Evolutionary conservation across 2,329 filamentous ascomycete species (phyloP), one percentile per base, ranked within the genome.

Genomic region (Penicillium hordei): DNA sequence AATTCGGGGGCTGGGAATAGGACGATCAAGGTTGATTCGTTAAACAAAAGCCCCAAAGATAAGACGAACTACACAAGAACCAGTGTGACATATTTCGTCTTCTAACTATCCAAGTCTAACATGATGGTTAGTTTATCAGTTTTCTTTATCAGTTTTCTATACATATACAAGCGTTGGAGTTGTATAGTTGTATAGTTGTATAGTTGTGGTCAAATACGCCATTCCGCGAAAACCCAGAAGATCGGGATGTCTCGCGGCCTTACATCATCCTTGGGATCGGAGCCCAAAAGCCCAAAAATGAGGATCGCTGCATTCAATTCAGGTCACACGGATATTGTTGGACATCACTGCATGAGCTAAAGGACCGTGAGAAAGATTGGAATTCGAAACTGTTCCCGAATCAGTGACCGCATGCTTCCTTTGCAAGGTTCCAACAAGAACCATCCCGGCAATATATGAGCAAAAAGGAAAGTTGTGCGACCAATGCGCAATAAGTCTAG

Each of bases 331-430:
- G 64, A 61, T 55, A 52, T 52, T 60, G 64, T 74, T 71, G 67
- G 70, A 74, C 70, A 73, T 60, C 69, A 68, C 43, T 72, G 70
- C 70, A 72, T 73, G 64, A 59, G 58, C 61, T 59, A 57, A 63
- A 62, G 52, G 61, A 68, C 61, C 55, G 60, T 57, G 60, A 60
- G 58, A 48, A 43, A 46, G 42, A 48, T 57, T 57, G 57, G 52
- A 40, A 56, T 45, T 59, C 33, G 23, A 55, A 55, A 42, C 57
- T 52, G 57, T 53, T 50, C 55, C 57, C 43, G 42, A 61, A 42
- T 29, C 39, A 23, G 52, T 57, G 58, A 39, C 52, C 44, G 51
- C 40, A 64, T 60, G 44, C 48, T 56, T 58, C 55, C 48, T 43
- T 49, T 48, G 58, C 58, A 60, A 54, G 54, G 52, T 29, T 45